These are phyloP conservation scores for Beauveria brongniartii DNA, from an alignment of 2,329 filamentous ascomycete genomes.

Conservation along the genomic window DNA sequence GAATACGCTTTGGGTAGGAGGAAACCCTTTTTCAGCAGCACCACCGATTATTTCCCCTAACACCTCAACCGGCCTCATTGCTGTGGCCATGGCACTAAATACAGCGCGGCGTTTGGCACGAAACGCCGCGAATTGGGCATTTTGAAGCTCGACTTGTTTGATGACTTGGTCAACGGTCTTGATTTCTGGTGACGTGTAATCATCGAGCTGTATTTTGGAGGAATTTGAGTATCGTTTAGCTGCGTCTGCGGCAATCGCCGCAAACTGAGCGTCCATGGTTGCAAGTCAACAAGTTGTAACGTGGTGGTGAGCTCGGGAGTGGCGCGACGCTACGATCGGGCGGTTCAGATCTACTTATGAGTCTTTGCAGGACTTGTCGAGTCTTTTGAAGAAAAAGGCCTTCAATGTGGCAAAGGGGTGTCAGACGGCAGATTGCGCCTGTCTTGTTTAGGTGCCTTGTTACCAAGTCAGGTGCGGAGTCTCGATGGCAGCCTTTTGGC, in stretches of 20 bases:
- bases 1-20: conserved; percentile 33
- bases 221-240: conserved; percentile 25
- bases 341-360: neutral
- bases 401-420: neutral
- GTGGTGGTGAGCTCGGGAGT: neutral
- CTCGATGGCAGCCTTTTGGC: neutral
- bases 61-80: conserved; percentile 30
- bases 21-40: conserved; percentile 29
- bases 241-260: conserved; percentile 26
- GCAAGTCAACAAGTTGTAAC: neutral
- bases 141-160: conserved; percentile 25
- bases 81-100: conserved; percentile 24
- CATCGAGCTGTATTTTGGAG: conserved; percentile 20
- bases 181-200: conserved; percentile 27
- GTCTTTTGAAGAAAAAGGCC: neutral
- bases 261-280: conserved; percentile 15
- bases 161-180: conserved; percentile 24
- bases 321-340: conserved; percentile 3
- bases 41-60: conserved; percentile 31
- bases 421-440: neutral
- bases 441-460: neutral
- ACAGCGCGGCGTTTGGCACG: conserved; percentile 26
- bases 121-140: conserved; percentile 29
- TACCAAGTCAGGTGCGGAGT: conserved; percentile 3
- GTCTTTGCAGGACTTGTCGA: neutral